These are phyloP conservation scores for Diaporthe eres DNA, from an alignment of 2,329 filamentous ascomycete genomes.

Conservation along the genomic window DNA sequence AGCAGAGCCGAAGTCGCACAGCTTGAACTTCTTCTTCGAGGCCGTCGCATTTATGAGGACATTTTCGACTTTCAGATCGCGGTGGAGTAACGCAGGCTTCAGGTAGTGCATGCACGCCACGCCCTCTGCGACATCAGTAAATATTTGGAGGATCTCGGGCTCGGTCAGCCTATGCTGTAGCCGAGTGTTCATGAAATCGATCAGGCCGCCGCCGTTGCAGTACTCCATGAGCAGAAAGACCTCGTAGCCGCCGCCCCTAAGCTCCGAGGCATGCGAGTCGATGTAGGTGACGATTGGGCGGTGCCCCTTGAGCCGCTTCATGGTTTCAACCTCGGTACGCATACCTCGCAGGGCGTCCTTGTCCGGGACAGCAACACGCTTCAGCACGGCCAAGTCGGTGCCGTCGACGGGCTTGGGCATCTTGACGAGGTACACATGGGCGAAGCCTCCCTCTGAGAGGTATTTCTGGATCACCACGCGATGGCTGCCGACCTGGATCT, in stretches of 20 bases:
- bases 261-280: slow-evolving; percentile 96
- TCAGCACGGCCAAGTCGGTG: slow-evolving; percentile 86
- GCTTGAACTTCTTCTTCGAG: slow-evolving; percentile 85
- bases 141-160: slow-evolving; percentile 97
- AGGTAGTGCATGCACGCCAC: slow-evolving; percentile 99
- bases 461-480: slow-evolving; percentile 96
- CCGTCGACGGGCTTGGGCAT: slow-evolving; percentile 83
- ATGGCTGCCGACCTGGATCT: slow-evolving; percentile 95
- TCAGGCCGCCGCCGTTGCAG: slow-evolving; percentile 93
- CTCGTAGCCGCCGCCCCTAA: slow-evolving; percentile 94
- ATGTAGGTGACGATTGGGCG: slow-evolving; percentile 97
- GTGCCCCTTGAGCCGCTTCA: slow-evolving; percentile 99
- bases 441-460: slow-evolving; percentile 97
- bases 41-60: slow-evolving; percentile 85
- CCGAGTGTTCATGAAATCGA: slow-evolving; percentile 99
- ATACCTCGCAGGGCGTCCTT: slow-evolving; percentile 95
- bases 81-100: slow-evolving; percentile 90
- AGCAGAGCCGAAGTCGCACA: slow-evolving; percentile 97
- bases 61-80: slow-evolving; percentile 98
- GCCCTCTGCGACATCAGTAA: slow-evolving; percentile 94
- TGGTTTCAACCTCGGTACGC: slow-evolving; percentile 98
- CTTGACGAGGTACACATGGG: slow-evolving; percentile 97
- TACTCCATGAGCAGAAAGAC: slow-evolving; percentile 99
- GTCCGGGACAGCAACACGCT: slow-evolving; percentile 96
- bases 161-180: slow-evolving; percentile 97